phyloP scores from a whole-genome alignment of 2,329 filamentous ascomycete species.

The Hypoxylon sp. region DNA sequence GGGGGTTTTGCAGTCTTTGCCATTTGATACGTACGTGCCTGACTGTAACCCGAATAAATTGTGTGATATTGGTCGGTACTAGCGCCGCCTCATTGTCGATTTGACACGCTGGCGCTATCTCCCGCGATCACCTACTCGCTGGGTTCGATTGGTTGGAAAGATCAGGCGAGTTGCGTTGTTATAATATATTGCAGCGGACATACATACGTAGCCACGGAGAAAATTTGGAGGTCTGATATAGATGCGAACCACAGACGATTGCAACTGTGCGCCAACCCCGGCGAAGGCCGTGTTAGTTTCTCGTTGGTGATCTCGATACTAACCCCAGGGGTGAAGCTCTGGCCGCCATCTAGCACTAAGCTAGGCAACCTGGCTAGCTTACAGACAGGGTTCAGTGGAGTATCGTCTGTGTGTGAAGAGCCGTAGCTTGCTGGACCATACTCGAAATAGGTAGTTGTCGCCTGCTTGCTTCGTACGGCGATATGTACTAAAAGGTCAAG shows the following conservation, averaged over 20 bases:
- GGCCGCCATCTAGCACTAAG: constrained; percentile 27
- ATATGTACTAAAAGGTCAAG: constrained; percentile 25
- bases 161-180: constrained; percentile 37
- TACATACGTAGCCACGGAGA: constrained; percentile 20
- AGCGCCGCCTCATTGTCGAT: constrained; percentile 36
- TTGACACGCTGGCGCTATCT: constrained; percentile 40
- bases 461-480: constrained; percentile 28
- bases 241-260: constrained; percentile 42
- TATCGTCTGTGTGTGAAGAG: constrained; percentile 32
- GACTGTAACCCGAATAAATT: constrained; percentile 45
- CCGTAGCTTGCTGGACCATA: constrained; percentile 30
- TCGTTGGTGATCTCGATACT: constrained; percentile 43
- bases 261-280: constrained; percentile 46
- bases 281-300: constrained; percentile 28
- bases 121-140: constrained; percentile 26
- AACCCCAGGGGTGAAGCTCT: constrained; percentile 38
- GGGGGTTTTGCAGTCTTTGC: constrained; percentile 24
- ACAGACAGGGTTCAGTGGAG: constrained; percentile 33
- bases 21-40: constrained; percentile 36
- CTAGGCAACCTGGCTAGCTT: constrained; percentile 13
- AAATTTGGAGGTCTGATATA: constrained; percentile 17
- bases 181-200: constrained; percentile 34
- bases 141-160: constrained; percentile 30
- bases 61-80: constrained; percentile 33
- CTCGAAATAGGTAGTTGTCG: constrained; percentile 33